Evolutionary conservation across 768 basidiomycete species (phyloP).

Genomic region (Pulveroboletus sp.): DNA sequence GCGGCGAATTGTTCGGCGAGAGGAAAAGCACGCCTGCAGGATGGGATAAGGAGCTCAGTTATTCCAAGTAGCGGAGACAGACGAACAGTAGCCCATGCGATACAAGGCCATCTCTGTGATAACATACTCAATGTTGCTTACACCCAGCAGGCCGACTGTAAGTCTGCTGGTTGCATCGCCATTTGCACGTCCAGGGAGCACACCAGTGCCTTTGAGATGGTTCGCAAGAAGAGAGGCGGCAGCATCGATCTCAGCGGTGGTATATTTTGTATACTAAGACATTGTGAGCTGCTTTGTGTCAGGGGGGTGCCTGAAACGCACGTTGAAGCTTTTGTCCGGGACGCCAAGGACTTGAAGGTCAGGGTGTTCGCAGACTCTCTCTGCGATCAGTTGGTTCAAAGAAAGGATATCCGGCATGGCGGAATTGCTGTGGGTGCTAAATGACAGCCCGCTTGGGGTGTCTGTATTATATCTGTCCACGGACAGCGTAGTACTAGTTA

Average conservation of each 20-base stretch:
- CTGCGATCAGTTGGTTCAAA: slow-evolving; percentile 26
- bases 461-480: too few species aligned
- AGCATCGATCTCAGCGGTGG: slow-evolving; percentile 22
- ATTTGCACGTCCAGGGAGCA: slow-evolving; percentile 21
- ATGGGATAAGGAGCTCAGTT: not conserved
- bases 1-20: slow-evolving; percentile 44
- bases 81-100: slow-evolving; percentile 32
- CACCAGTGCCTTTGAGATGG: slow-evolving; percentile 15
- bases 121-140: slow-evolving; percentile 28
- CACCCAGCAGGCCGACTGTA: slow-evolving; percentile 24
- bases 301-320: not conserved
- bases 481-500: too few species aligned
- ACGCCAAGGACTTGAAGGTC: slow-evolving; percentile 21
- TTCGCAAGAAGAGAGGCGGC: slow-evolving; percentile 28
- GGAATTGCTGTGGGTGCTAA: too few species aligned
- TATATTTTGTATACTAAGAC: slow-evolving; percentile 25
- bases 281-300: too few species aligned
- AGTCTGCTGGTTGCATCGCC: slow-evolving; percentile 23
- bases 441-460: too few species aligned
- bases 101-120: slow-evolving; percentile 24
- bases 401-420: slow-evolving; percentile 24
- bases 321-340: slow-evolving; percentile 24
- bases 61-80: not conserved
- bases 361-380: slow-evolving; percentile 18
- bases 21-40: slow-evolving; percentile 31